Base-by-base conservation (phyloP, 305 asterid genomes). In the Lippia alba region DNA sequence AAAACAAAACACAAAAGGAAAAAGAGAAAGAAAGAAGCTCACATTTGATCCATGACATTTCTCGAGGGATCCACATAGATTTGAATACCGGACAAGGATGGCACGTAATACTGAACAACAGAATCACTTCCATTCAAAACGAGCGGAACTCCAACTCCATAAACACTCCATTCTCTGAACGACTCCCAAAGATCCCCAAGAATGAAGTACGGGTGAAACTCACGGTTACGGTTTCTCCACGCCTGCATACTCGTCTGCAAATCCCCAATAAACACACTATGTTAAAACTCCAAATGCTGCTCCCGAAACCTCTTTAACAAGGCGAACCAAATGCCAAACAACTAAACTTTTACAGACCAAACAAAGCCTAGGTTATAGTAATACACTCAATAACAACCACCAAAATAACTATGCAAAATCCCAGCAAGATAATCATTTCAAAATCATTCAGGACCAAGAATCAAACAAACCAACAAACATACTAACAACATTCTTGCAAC, bases 111-210 rank as follows among this genome's bases (percentile, higher is more conserved):
- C 66, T 94, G 97, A 61, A 88, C 79, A 70, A 91, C 95, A 7
- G 88, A 84, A 79, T 87, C 95, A 61, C 66, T 79, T 73, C 84
- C 93, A 69, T 83, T 84, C 82, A 87, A 80, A 66, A 88, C 67
- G 41, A 94, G 83, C 34, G 97, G 99, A 61, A 91, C 97, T 70
- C 91, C 97, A 53, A 82, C 97, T 58, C 99, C 97, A 79, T 94
- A 94, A 6, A 87, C 97, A 80, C 99, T 91, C 97, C 97, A 90
- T 78, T 94, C 99, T 71, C 89, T 79, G 58, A 89, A 94, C 62
- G 93, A 83, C 63, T 94, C 99, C 99, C 97, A 94, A 69, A 94
- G 99, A 81, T 94, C 97, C 53, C 91, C 93, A 8, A 94, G 94
- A 60, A 82, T 72, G 77, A 90, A 91, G 86, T 78, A 89, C 6